A percentile compares a stretch with the other conserved stretches of the same genome.
phyloP scores from a whole-genome alignment of 345 rosid species.

The Salix brachista region DNA sequence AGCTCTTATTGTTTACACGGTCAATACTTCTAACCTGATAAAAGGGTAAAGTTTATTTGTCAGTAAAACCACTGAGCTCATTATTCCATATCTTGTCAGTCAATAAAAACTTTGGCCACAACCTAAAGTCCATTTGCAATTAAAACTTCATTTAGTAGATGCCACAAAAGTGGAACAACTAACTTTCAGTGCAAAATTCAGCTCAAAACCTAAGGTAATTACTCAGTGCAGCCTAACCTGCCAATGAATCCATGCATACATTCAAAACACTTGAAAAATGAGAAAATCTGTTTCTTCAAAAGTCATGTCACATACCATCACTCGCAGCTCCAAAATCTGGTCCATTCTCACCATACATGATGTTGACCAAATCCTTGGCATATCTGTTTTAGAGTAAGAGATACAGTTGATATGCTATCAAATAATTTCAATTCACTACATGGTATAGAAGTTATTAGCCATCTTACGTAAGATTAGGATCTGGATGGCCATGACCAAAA shows the following conservation, averaged over 20 bases:
- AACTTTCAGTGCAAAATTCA: not conserved
- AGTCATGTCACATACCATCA: conserved; percentile 56
- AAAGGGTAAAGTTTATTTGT: not conserved
- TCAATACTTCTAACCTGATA: not conserved
- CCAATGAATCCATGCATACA: not conserved
- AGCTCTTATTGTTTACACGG: not conserved
- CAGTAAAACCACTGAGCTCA: not conserved
- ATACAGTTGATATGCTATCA: conserved; percentile 12
- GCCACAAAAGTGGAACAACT: not conserved
- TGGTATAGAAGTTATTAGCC: not conserved
- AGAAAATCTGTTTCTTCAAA: not conserved
- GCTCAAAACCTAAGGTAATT: not conserved
- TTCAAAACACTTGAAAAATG: not conserved
- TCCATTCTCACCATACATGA: conserved; percentile 71
- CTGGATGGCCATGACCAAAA: conserved; percentile 98
- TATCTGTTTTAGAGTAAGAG: conserved; percentile 48
- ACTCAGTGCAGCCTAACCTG: not conserved
- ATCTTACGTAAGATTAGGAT: conserved; percentile 90
- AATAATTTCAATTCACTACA: conserved; percentile 6
- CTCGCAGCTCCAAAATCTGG: conserved; percentile 97
- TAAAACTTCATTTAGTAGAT: not conserved
- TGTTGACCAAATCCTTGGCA: conserved; percentile 83
- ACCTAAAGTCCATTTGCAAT: not conserved
- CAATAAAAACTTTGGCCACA: not conserved
- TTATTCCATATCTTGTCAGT: not conserved